A percentile compares a stretch with the other conserved stretches of the same genome.
Evolutionary conservation across 108 stramenopile species (phyloP).

Genomic region (Fistulifera pelliculosa): DNA sequence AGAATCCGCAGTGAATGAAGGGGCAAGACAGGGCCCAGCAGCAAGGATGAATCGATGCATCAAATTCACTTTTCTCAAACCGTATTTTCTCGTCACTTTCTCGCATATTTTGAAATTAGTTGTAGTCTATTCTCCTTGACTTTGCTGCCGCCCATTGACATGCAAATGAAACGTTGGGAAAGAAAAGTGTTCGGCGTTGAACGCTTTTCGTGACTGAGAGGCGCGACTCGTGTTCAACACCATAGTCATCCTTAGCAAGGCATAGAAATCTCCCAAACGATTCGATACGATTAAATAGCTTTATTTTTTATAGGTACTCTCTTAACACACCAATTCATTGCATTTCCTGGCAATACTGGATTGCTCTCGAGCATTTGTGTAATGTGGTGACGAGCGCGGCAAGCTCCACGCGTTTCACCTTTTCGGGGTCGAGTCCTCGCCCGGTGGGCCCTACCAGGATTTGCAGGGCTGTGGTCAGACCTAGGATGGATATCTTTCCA

Average conservation of each 20-base stretch:
- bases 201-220: too few relatives aligned
- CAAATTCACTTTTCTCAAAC: background rate
- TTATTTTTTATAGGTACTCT: background rate
- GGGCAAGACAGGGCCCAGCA: background rate
- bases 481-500: conserved; percentile 83
- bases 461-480: conserved; percentile 82
- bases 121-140: too few relatives aligned
- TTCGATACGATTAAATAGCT: too few relatives aligned
- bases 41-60: conserved; percentile 2
- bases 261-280: background rate
- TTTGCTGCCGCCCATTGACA: too few relatives aligned
- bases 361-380: conserved; percentile 74
- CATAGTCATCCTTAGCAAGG: too few relatives aligned
- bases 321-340: conserved; percentile 11
- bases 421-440: conserved; percentile 50
- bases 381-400: conserved; percentile 71
- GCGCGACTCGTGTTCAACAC: too few relatives aligned
- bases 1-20: conserved; percentile 17
- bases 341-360: conserved; percentile 66
- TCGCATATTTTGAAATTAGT: too few relatives aligned
- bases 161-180: too few relatives aligned
- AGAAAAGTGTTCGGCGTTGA: too few relatives aligned
- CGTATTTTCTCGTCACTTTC: too few relatives aligned
- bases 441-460: conserved; percentile 61
- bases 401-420: conserved; percentile 76